phyloP scores from a whole-genome alignment of 306 rosid species.

The Vigna unguiculata region DNA sequence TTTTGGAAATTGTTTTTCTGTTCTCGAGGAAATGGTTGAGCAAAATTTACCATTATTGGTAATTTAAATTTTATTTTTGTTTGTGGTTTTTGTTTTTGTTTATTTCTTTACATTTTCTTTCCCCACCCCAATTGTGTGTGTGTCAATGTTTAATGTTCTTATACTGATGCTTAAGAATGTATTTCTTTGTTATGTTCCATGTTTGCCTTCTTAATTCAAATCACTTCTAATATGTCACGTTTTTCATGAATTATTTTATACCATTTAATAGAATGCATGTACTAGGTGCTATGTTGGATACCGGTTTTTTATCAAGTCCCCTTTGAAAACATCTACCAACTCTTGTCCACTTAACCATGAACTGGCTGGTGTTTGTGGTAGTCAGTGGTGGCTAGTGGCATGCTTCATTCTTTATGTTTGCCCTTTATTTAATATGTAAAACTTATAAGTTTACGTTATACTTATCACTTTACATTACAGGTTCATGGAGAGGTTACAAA shows the following conservation, averaged over 20 bases:
- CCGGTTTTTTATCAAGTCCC: conserved; percentile 9
- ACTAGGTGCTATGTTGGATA: background rate
- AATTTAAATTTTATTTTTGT: conserved; percentile 24
- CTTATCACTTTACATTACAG: conserved; percentile 49
- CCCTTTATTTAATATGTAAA: conserved; percentile 16
- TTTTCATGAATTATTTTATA: conserved; percentile 10
- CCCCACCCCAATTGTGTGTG: background rate
- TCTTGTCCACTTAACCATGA: conserved; percentile 20
- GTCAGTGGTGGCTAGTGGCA: conserved; percentile 9
- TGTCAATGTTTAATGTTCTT: background rate
- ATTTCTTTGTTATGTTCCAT: conserved; percentile 20
- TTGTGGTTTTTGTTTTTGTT: conserved; percentile 14
- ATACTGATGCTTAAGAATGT: conserved; percentile 5
- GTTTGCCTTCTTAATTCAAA: conserved; percentile 31
- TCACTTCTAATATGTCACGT: background rate
- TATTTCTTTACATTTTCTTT: conserved; percentile 20
- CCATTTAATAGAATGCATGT: conserved; percentile 11
- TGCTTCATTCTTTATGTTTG: conserved; percentile 25
- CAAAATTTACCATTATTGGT: conserved; percentile 85
- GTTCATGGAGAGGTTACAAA: conserved; percentile 94
- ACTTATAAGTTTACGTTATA: conserved; percentile 2
- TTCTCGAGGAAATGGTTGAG: conserved; percentile 83
- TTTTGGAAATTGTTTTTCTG: conserved; percentile 82
- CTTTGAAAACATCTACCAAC: conserved; percentile 3
- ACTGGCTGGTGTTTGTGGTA: conserved; percentile 21